Evolutionary conservation across 2,329 filamentous ascomycete species (phyloP), one percentile per base, ranked within the genome.

Genomic region (Cytospora paraplurivora): DNA sequence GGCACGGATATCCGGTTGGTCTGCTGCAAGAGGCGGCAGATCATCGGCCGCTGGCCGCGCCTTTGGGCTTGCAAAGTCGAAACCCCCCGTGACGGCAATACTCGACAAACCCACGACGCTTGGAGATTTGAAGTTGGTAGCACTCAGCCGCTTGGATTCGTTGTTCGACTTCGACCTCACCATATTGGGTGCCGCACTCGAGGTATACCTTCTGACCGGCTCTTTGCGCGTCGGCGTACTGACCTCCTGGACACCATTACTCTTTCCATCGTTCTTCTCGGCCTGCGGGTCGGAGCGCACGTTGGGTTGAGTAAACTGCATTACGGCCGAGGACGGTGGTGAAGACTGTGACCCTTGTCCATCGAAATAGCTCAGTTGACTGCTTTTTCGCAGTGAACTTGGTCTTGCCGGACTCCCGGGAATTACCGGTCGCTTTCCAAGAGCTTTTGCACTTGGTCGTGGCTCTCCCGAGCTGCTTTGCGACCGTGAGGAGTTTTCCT

Each of bases 11-110:
- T 71, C 69, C 4, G 60, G 66, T 6, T 69, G 62, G 50, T 69
- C 68, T 10, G 66, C 62, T 1, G 67, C 59, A 7, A 66, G 44
- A 3, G 68, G 65, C 6, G 65, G 61, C 6, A 63, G 34, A 10
- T 68, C 56, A 12, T 64, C 62, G 1, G 51, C 54, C 6, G 57
- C 53, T 21, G 61, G 60, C 33, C 62, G 56, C 47, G 62, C 56
- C 13, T 50, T 67, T 17, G 69, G 62, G 1, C 59, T 68, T 41
- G 72, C 71, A 17, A 70, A 72, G 41, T 71, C 71, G 53, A 73
- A 71, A 12, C 65, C 67, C 17, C 70, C 72, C 10, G 66, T 66
- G 1, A 65, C 68, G 3, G 67, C 68, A 27, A 69, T 60, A 37
- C 69, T 71, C 0, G 68, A 71, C 21, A 69, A 65, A 3, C 59